phyloP scores from a whole-genome alignment of 306 rosid species.

The Argentina anserina region DNA sequence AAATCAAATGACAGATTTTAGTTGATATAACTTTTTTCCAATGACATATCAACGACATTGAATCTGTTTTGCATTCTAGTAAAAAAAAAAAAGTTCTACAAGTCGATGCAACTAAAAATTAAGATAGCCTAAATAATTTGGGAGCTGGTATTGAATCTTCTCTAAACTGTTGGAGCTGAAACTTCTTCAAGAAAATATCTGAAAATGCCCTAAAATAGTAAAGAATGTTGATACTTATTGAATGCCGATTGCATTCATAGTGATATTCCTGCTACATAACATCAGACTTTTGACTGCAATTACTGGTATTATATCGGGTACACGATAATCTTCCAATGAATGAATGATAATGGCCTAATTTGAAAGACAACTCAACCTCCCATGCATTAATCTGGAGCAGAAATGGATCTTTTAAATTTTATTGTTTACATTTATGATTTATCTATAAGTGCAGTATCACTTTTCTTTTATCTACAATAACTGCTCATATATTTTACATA shows the following conservation, averaged over 20 bases:
- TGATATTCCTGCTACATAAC: background rate
- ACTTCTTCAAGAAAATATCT: background rate
- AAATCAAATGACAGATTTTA: background rate
- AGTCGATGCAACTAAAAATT: background rate
- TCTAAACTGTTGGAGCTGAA: background rate
- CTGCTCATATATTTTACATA: background rate
- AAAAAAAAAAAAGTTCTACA: background rate
- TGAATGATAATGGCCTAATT: background rate
- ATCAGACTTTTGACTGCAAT: background rate
- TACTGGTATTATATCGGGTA: background rate
- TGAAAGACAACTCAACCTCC: background rate
- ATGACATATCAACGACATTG: background rate
- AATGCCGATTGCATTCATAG: background rate
- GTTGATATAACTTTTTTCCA: background rate
- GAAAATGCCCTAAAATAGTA: background rate
- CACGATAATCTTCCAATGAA: background rate
- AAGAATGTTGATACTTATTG: background rate
- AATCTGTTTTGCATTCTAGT: background rate
- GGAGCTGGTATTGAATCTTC: background rate
- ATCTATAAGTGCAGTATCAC: too few relatives aligned
- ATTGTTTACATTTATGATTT: too few relatives aligned
- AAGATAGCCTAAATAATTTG: background rate
- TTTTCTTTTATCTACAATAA: background rate
- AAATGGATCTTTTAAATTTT: too few relatives aligned
- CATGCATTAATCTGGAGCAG: background rate